phyloP scores from a whole-genome alignment of 1,284 basidiomycete species.

The Caloboletus inedulis region DNA sequence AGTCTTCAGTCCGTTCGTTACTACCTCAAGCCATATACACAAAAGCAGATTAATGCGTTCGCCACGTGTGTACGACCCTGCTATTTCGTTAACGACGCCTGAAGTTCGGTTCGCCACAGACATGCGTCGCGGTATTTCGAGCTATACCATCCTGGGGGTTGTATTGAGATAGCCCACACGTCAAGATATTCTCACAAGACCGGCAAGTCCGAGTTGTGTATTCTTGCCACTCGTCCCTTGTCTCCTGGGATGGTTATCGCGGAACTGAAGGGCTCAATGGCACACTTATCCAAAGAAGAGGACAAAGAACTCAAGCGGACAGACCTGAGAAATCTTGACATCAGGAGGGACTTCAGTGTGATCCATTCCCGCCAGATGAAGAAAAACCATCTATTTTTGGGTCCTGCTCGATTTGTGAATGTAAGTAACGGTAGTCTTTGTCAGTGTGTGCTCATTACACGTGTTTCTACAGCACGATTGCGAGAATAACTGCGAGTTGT shows the following conservation, averaged over 20 bases:
- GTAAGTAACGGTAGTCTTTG: slow-evolving; percentile 48
- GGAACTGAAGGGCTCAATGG: slow-evolving; percentile 85
- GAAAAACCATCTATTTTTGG: slow-evolving; percentile 89
- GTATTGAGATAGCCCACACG: slow-evolving; percentile 84
- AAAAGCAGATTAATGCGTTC: slow-evolving; percentile 83
- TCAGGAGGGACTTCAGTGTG: slow-evolving; percentile 86
- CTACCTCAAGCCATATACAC: slow-evolving; percentile 66
- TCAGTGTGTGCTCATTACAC: slow-evolving; percentile 17
- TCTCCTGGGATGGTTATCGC: slow-evolving; percentile 70
- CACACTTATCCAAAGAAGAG: slow-evolving; percentile 77
- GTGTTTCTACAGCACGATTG: slow-evolving; percentile 73
- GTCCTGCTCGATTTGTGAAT: slow-evolving; percentile 92
- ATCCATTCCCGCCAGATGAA: slow-evolving; percentile 88
- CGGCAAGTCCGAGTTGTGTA: slow-evolving; percentile 88
- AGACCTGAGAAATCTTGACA: slow-evolving; percentile 64
- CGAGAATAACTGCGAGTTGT: slow-evolving; percentile 84
- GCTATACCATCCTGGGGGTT: slow-evolving; percentile 76
- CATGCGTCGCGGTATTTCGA: slow-evolving; percentile 86
- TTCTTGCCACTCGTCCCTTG: slow-evolving; percentile 77
- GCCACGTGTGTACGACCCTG: slow-evolving; percentile 65
- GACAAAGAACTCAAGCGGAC: slow-evolving; percentile 78
- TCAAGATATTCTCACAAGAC: slow-evolving; percentile 79
- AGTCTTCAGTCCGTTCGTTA: slow-evolving; percentile 71
- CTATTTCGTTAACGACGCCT: slow-evolving; percentile 26
- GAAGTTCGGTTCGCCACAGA: slow-evolving; percentile 40